Base-by-base conservation (phyloP, 2,329 filamentous ascomycete species). In the Falciphora oryzae region DNA sequence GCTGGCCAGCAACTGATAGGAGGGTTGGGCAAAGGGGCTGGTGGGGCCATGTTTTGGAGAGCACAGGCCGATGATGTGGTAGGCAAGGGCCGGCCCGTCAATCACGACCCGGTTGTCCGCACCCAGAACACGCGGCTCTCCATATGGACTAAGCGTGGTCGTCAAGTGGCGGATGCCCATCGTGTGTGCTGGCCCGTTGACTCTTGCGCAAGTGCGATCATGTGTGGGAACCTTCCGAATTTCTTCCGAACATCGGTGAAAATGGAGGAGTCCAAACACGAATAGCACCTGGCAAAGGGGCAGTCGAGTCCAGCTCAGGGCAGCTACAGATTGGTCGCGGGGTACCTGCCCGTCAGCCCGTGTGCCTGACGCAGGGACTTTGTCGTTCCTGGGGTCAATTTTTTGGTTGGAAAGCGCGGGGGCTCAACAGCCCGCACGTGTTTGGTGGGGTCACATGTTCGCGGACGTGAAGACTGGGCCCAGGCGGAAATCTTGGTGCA, bases 111-210 rank as follows among this genome's bases (percentile, higher is more conserved):
- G 62, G 2, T 65, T 64, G 22, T 63, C 61, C 38, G 67, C 67
- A 10, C 28, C 27, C 10, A 73, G 61, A 3, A 64, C 62, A 2
- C 63, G 65, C 22, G 64, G 66, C 16, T 70, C 65, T 16, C 66
- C 71, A 50, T 67, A 70, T 11, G 69, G 70, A 60, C 64, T 63
- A 28, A 73, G 63, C 29, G 64, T 67, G 6, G 65, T n/a, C 7
- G 69, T 66, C 14, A 73, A 66, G 50, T 67, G 66, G 7, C 68
- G 69, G 32, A 73, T 69, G 13, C 71, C 71, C 71, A 73, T 73
- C 28, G 22, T 13, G 14, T 18, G 38, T 18, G 38, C 14, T 56
- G 38, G 57, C 13, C 22, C 8, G 14, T 27, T n/a, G 25, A 27
- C 25, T 58, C 16, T 53, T 53, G 44, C 44, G 44, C 44, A 44